Conservation (phyloP, 306 rosid species). For the Argentina anserina region DNA sequence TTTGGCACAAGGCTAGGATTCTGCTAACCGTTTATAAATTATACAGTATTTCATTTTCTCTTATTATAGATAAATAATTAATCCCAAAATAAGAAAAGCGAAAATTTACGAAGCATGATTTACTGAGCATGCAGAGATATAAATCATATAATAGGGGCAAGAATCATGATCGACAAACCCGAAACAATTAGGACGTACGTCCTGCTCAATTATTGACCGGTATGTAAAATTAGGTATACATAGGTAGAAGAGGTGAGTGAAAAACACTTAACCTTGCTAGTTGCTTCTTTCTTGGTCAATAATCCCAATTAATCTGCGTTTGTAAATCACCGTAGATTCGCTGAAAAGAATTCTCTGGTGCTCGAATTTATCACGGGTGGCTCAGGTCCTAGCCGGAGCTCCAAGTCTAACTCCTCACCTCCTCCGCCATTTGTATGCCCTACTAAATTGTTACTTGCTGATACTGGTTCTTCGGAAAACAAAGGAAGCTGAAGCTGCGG, state of each 20-base stretch:
- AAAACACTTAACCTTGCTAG: constrained; percentile 30
- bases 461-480: constrained; percentile 17
- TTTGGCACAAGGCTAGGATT: no score
- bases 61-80: no score
- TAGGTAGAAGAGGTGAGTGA: background rate
- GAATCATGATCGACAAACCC: no score
- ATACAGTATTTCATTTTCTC: no score
- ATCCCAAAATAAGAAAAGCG: no score
- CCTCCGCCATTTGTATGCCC: background rate
- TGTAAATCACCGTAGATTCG: background rate
- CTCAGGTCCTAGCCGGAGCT: constrained; percentile 51
- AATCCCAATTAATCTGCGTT: constrained; percentile 3
- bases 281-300: constrained; percentile 15
- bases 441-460: background rate
- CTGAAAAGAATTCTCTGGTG: constrained; percentile 46
- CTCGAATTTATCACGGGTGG: constrained; percentile 30
- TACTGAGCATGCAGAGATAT: no score
- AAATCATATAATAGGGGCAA: no score
- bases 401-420: constrained; percentile 42
- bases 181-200: no score
- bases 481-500: constrained; percentile 31
- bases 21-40: no score
- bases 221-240: no score
- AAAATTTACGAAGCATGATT: no score
- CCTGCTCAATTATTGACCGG: no score